phyloP scores from a whole-genome alignment of 2,329 filamentous ascomycete species.

The Calonectria pteridis region DNA sequence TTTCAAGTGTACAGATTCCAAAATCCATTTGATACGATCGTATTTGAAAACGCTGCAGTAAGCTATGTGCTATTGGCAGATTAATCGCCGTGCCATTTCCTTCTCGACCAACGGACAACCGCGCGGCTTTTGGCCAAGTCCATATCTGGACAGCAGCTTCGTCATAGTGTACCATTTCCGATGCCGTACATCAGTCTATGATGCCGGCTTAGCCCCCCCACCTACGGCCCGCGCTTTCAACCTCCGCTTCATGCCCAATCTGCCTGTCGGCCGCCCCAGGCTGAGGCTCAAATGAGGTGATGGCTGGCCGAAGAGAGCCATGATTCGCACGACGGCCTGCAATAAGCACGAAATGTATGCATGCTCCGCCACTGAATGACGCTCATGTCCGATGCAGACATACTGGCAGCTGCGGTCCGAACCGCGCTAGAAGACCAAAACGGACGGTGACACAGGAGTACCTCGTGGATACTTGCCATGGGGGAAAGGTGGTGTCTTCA shows the following conservation, averaged over 20 bases:
- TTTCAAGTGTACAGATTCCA: neutral
- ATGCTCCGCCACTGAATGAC: slow-evolving; percentile 16
- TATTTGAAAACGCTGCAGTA: neutral
- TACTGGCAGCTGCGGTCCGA: slow-evolving; percentile 2
- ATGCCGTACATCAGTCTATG: neutral
- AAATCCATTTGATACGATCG: neutral
- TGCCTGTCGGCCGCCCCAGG: neutral
- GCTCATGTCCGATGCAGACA: slow-evolving; percentile 11
- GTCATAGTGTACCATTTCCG: neutral
- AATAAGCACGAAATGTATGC: slow-evolving; percentile 18
- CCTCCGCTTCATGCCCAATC: slow-evolving; percentile 28
- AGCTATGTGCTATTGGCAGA: neutral
- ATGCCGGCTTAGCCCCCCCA: slow-evolving; percentile 8
- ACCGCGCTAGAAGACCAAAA: slow-evolving; percentile 1
- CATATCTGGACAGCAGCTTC: neutral
- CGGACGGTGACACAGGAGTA: slow-evolving; percentile 4
- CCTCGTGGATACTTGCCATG: slow-evolving; percentile 9
- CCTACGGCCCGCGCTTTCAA: neutral
- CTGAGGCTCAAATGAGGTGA: slow-evolving; percentile 5
- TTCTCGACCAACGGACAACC: neutral
- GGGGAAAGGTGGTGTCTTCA: neutral
- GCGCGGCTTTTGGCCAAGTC: neutral
- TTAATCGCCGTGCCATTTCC: neutral
- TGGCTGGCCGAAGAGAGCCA: neutral
- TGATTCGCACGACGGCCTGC: slow-evolving; percentile 11